Base-by-base conservation (phyloP, 2,329 filamentous ascomycete species). In the Beauveria sp. region DNA sequence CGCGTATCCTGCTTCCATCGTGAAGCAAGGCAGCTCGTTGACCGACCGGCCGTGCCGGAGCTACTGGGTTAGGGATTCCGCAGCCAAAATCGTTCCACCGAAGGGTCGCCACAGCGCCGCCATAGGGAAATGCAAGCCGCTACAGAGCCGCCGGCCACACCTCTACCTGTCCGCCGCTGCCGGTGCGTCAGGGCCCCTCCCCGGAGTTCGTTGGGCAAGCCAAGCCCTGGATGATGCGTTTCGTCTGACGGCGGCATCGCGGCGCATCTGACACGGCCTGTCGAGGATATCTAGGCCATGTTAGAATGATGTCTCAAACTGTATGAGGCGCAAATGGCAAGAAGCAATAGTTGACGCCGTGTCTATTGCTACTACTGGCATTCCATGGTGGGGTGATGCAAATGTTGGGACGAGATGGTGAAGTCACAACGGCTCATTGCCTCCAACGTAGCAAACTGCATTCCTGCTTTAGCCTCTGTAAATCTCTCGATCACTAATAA, bases 291-390 rank as follows among this genome's bases (percentile, higher is more conserved):
- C 28, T 26, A 48, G 28, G 18, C 18, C 37, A 46, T 54, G 57
- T 59, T 24, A 59, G 57, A 59, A 59, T 52, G 54, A 54, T 59
- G 57, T 59, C 24, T 59, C 57, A 54, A 41, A 46, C 9, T 40
- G 22, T 50, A 57, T 50, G 10, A 41, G 18, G 18, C 9, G 10
- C 14, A 16, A 40, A 48, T 48, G 26, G n/a, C 26, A 30, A n/a
- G 41, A 37, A n/a, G 5, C n/a, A 56, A 47, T 24, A 9, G n/a
- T 24, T 14, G 26, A 47, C 10, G 20, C 34, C 26, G 22, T 24
- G 28, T n/a, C 24, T 46, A 44, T 47, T 18, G 10, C 18, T n/a
- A 34, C 34, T 16, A 14, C 34, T 16, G 37, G 18, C 40, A 20
- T 24, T 16, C 14, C 24, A 40, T 44, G 30, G 58, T 55, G 51